phyloP scores from a whole-genome alignment of 2,329 filamentous ascomycete genomes.

The Calonectria fujianensis region DNA sequence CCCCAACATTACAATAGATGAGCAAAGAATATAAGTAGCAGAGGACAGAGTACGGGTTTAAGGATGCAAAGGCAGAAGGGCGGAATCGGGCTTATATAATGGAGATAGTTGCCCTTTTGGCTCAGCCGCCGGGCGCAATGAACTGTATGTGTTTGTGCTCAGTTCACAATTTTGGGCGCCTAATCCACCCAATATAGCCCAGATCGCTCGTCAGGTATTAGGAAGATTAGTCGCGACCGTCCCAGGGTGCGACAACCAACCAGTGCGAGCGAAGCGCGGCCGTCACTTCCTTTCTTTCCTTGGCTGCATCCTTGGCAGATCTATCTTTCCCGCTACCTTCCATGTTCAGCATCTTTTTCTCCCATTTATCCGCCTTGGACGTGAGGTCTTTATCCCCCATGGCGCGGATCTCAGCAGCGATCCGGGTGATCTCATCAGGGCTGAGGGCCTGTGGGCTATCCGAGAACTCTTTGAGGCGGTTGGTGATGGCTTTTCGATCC shows the following conservation, averaged over 20 bases:
- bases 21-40: background rate
- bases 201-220: conserved; percentile 5
- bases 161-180: background rate
- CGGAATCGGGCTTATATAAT: conserved; percentile 1
- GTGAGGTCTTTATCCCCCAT: conserved; percentile 9
- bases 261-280: conserved; percentile 15
- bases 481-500: conserved; percentile 1
- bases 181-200: background rate
- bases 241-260: conserved; percentile 2
- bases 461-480: conserved; percentile 18
- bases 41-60: background rate
- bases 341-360: conserved; percentile 6
- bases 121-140: background rate
- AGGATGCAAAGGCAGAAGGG: background rate
- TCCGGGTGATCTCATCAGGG: conserved; percentile 3
- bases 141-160: conserved; percentile 3
- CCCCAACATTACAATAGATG: background rate
- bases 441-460: background rate
- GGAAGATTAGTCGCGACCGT: conserved; percentile 3
- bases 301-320: background rate
- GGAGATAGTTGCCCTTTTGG: background rate
- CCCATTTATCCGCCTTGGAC: conserved; percentile 16
- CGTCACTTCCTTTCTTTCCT: conserved; percentile 8
- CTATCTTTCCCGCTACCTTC: conserved; percentile 1
- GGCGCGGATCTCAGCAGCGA: conserved; percentile 10